A percentile compares a stretch with the other conserved stretches of the same genome.
These are phyloP conservation scores for Mycena kentingensis DNA, from an alignment of 768 basidiomycete species.

Conservation along the genomic window DNA sequence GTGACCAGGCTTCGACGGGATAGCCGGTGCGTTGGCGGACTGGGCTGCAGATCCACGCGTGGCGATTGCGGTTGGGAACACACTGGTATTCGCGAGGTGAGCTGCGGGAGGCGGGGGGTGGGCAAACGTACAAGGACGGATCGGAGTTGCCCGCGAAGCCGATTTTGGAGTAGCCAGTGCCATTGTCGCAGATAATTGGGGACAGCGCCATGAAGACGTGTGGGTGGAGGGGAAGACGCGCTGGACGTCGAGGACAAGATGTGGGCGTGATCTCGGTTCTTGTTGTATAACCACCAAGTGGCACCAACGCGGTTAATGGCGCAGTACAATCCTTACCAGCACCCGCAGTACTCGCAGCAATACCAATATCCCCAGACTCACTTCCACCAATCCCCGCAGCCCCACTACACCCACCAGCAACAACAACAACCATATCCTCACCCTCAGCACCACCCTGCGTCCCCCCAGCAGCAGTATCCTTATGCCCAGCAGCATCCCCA, in stretches of 20 bases:
- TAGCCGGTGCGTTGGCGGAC: constrained; percentile 68
- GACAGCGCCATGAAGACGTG: no score
- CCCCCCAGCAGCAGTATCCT: constrained; percentile 1
- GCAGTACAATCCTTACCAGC: constrained; percentile 3
- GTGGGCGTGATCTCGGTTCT: no score
- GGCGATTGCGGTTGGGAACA: constrained; percentile 98
- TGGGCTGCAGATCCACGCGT: constrained; percentile 74
- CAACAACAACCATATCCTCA: neutral
- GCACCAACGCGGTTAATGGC: no score
- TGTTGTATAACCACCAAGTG: no score
- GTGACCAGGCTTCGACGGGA: constrained; percentile 85
- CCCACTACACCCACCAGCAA: constrained; percentile 2
- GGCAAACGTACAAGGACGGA: constrained; percentile 83
- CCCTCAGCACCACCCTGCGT: neutral
- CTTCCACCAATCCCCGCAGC: constrained; percentile 7
- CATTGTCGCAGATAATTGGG: constrained; percentile 97
- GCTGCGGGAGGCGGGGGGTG: neutral
- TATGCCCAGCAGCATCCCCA: constrained; percentile 16
- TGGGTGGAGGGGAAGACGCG: no score
- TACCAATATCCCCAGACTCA: constrained; percentile 12
- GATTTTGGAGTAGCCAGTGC: constrained; percentile 96
- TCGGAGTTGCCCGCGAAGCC: constrained; percentile 99
- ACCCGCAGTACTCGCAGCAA: constrained; percentile 17
- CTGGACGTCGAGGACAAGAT: no score
- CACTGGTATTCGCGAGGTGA: constrained; percentile 45